Percentiles rank a stretch among this genome's conserved stretches.
These are phyloP conservation scores for Pseudozyma pruni DNA, from an alignment of 1,284 basidiomycete species.

Conservation along the genomic window DNA sequence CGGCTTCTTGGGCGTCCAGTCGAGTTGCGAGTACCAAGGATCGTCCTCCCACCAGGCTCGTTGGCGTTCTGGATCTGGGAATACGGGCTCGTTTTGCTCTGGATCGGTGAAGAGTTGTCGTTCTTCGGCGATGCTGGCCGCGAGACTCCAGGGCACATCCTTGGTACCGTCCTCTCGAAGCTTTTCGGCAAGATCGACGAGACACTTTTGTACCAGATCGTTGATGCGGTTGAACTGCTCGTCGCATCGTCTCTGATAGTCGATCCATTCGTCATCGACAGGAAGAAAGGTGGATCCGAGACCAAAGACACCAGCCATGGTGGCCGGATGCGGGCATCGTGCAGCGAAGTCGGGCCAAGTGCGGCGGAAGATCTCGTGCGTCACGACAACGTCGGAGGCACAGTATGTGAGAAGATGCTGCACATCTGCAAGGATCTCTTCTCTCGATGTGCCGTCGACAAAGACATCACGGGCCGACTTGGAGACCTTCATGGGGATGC, in stretches of 20 bases:
- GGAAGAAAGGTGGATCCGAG: slow-evolving; percentile 94
- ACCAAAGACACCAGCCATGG: slow-evolving; percentile 87
- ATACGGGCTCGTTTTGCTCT: slow-evolving; percentile 23
- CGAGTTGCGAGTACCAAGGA: slow-evolving; percentile 88
- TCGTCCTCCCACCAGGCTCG: slow-evolving; percentile 76
- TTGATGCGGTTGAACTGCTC: slow-evolving; percentile 80
- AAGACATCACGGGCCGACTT: slow-evolving; percentile 85
- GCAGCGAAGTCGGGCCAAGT: slow-evolving; percentile 86
- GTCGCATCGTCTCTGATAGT: slow-evolving; percentile 83
- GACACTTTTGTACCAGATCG: slow-evolving; percentile 76
- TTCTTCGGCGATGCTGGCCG: slow-evolving; percentile 58
- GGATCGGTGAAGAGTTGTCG: slow-evolving; percentile 20
- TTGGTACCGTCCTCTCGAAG: slow-evolving; percentile 61
- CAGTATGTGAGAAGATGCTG: slow-evolving; percentile 88
- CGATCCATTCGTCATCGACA: slow-evolving; percentile 88
- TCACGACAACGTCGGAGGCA: slow-evolving; percentile 83
- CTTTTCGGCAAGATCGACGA: slow-evolving; percentile 77
- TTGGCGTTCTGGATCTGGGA: slow-evolving; percentile 31
- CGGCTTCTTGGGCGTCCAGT: slow-evolving; percentile 93
- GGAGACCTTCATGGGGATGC: slow-evolving; percentile 78
- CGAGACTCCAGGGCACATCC: slow-evolving; percentile 54
- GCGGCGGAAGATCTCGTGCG: slow-evolving; percentile 82
- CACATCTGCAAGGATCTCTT: slow-evolving; percentile 77
- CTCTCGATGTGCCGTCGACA: slow-evolving; percentile 71
- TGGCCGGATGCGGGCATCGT: slow-evolving; percentile 90